Conservation (phyloP, 352 stramenopile species). For the Globisporangium mamillatum region DNA sequence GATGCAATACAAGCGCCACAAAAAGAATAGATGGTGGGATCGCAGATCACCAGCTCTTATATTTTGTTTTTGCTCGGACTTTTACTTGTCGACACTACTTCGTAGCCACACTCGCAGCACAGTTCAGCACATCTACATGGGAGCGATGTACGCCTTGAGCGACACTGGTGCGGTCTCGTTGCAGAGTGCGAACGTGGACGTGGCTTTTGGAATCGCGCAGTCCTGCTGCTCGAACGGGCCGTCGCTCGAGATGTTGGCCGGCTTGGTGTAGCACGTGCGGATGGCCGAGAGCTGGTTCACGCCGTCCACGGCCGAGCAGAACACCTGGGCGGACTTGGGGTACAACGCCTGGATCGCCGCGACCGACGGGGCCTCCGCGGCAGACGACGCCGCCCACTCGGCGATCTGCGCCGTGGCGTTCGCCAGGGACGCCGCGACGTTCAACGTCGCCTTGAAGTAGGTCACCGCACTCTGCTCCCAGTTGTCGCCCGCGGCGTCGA, state of each 20-base stretch:
- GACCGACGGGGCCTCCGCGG: conserved; percentile 26
- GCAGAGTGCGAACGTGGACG: conserved; percentile 5
- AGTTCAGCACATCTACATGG: not conserved
- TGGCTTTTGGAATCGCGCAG: conserved; percentile 3
- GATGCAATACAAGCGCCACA: too few species aligned
- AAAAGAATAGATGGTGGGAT: too few species aligned
- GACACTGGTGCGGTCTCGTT: conserved; percentile 3
- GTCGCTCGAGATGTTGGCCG: conserved; percentile 11
- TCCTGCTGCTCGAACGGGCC: conserved; percentile 4
- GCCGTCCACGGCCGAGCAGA: conserved; percentile 52
- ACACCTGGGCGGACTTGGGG: conserved; percentile 52
- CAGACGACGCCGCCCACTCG: conserved; percentile 32
- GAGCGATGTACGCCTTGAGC: conserved; percentile 3
- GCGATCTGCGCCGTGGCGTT: conserved; percentile 47
- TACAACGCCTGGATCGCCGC: conserved; percentile 47
- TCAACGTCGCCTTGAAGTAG: conserved; percentile 62
- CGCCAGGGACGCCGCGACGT: conserved; percentile 33
- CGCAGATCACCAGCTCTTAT: too few species aligned
- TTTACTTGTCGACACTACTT: too few species aligned
- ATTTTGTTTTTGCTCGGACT: too few species aligned
- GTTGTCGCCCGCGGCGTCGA: conserved; percentile 43
- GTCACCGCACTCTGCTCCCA: conserved; percentile 47
- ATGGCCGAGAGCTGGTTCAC: conserved; percentile 64
- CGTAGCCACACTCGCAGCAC: too few species aligned
- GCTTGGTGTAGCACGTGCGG: conserved; percentile 60